Conservation (phyloP, 805 yeast genomes). For the Ogataea pini region DNA sequence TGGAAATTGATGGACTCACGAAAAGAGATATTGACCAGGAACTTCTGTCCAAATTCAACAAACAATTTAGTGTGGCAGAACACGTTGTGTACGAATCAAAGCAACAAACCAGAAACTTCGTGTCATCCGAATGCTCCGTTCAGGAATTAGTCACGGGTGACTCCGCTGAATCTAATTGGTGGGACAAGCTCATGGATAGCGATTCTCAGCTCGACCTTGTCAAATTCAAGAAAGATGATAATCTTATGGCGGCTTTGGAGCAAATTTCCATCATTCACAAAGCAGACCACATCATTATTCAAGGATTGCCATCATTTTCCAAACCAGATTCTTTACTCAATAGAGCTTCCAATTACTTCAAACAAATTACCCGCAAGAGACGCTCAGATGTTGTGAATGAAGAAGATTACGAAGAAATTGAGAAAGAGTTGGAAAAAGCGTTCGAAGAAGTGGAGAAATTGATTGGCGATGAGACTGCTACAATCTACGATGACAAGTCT, state of each 20-base stretch:
- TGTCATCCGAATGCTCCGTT: constrained; percentile 15
- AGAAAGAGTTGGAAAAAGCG: constrained; percentile 33
- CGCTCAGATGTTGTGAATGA: constrained; percentile 25
- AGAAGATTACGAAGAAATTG: constrained; percentile 27
- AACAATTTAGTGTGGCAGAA: constrained; percentile 16
- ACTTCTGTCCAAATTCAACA: constrained; percentile 10
- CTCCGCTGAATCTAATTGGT: constrained; percentile 7
- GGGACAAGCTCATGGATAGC: constrained; percentile 7
- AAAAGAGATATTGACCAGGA: constrained; percentile 16
- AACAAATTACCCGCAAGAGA: constrained; percentile 16
- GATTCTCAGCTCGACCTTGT: constrained; percentile 9
- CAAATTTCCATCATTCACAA: constrained; percentile 15
- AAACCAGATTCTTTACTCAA: constrained; percentile 19
- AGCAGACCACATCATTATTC: constrained; percentile 29
- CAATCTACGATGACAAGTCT: constrained; percentile 19
- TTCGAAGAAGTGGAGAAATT: constrained; percentile 33
- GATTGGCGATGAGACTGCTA: constrained; percentile 29
- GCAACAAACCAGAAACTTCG: constrained; percentile 1
- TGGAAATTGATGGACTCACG: constrained; percentile 26
- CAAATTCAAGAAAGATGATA: constrained; percentile 8
- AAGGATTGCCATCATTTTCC: constrained; percentile 35
- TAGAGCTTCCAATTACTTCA: constrained; percentile 21
- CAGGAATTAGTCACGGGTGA: constrained; percentile 1
- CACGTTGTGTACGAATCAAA: constrained; percentile 28
- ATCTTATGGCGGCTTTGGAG: constrained; percentile 17